These are phyloP conservation scores for Pyrenophora seminiperda DNA, from an alignment of 2,329 filamentous ascomycete genomes.

Conservation along the genomic window DNA sequence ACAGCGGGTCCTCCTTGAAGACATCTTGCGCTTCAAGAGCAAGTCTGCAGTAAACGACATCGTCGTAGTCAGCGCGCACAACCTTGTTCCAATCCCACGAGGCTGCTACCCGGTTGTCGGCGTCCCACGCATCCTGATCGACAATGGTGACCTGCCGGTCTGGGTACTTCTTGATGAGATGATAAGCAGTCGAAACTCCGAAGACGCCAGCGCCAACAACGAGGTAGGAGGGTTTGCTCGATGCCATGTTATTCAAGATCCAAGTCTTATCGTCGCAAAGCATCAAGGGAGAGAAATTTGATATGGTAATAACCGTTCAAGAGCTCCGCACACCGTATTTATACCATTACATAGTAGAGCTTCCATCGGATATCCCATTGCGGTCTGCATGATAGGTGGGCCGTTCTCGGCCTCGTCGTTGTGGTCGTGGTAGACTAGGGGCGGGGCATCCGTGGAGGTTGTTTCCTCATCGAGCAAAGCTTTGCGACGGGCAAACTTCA, in stretches of 20 bases:
- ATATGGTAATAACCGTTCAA: conserved; percentile 12
- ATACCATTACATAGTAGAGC: conserved; percentile 20
- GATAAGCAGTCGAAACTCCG: conserved; percentile 48
- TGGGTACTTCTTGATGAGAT: conserved; percentile 50
- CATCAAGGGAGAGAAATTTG: conserved; percentile 16
- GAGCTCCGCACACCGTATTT: conserved; percentile 17
- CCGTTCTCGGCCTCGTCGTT: conserved; percentile 28
- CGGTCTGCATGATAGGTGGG: conserved; percentile 18
- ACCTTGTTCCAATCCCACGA: conserved; percentile 78
- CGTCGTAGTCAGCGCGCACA: conserved; percentile 70
- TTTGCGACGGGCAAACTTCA: conserved; percentile 28
- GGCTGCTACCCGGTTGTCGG: conserved; percentile 56
- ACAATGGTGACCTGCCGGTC: conserved; percentile 49
- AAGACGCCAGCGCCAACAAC: conserved; percentile 48
- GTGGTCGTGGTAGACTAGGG: conserved; percentile 25
- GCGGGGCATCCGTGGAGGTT: conserved; percentile 36
- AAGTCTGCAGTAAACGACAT: conserved; percentile 66
- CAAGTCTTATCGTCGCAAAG: conserved; percentile 21
- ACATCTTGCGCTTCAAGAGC: conserved; percentile 69
- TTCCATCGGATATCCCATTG: conserved; percentile 10
- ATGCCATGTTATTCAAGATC: conserved; percentile 32
- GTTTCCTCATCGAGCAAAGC: conserved; percentile 37
- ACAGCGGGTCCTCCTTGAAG: conserved; percentile 64
- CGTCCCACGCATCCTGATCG: conserved; percentile 44
- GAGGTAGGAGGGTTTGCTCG: conserved; percentile 39